These are phyloP conservation scores for Mycena sp. DNA, from an alignment of 1,284 basidiomycete species.

Conservation along the genomic window DNA sequence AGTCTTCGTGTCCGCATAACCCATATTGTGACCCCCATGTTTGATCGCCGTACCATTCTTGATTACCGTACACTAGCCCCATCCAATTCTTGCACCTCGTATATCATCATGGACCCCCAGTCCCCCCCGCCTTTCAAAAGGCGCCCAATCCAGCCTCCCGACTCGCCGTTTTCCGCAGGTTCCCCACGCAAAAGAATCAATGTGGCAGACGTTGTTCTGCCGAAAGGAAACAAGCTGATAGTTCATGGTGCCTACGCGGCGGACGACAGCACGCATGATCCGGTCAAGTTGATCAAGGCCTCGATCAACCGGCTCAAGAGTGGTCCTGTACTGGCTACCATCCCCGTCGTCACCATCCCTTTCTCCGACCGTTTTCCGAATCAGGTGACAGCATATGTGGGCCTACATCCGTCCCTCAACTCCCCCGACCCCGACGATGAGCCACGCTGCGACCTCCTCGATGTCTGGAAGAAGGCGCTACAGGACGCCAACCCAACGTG, in stretches of 20 bases:
- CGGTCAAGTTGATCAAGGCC: not conserved
- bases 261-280: not conserved
- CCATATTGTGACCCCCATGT: no score
- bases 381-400: not conserved
- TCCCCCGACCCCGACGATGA: no score
- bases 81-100: no score
- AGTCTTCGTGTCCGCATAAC: not conserved
- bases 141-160: not conserved
- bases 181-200: not conserved
- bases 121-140: not conserved
- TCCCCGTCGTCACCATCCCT: not conserved
- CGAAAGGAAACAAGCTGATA: slow-evolving; percentile 1
- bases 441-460: not conserved
- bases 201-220: not conserved
- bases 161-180: no score
- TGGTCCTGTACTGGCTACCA: not conserved
- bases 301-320: not conserved
- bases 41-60: no score
- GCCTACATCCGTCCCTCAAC: no score
- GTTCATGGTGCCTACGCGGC: not conserved
- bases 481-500: not conserved
- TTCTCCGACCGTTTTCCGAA: not conserved
- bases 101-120: not conserved
- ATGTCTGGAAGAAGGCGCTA: not conserved
- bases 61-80: not conserved